Evolutionary conservation across 176 grass and related monocot species (phyloP), one percentile per base, ranked within the genome.

Genomic region (bread wheat (Triticum aestivum)): DNA sequence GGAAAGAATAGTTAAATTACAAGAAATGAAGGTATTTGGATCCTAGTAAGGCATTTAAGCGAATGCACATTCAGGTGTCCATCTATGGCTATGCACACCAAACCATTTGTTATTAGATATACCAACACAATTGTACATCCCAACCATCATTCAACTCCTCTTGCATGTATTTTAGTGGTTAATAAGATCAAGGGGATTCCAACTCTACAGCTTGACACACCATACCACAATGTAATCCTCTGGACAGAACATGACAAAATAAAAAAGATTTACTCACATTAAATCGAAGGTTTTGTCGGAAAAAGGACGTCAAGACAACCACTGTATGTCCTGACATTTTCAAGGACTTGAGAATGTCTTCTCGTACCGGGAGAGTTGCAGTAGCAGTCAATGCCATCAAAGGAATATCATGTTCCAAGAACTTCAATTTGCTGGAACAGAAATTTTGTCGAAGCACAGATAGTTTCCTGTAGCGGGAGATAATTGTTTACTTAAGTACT

Each of bases 371-470:
- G 63, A 92, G 59, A 71, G 96, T 98, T 77, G 96, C 96, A 80
- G 93, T 98, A 82, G 93, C 91, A 74, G 96, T 98, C 89, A 98
- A 85, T 65, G 96, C 90, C 93, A 98, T 98, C 51, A 98, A 86
- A 41, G 93, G 96, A 80, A 98, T 94, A 86, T 98, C 82, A 87
- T 88, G 93, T 35, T 92, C 82, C 85, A 91, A 90, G 75, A 90
- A 93, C 54, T 90, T 90, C 51, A 95, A 69, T 88, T 89, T 90
- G 65, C 72, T 90, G 37, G 91, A 87, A 77, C 79, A 91, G 87
- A 98, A 98, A 42, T 94, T 96, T 81, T 94, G 86, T 92, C 93
- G 91, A 69, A 98, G 74, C 59, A 91, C 69, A 58, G 87, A 89
- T 67, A 98, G 76, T 87, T 3, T 80, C 90, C 96, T 96, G 82